phyloP scores from a whole-genome alignment of 805 yeast species.

The Peterozyma xylosa region DNA sequence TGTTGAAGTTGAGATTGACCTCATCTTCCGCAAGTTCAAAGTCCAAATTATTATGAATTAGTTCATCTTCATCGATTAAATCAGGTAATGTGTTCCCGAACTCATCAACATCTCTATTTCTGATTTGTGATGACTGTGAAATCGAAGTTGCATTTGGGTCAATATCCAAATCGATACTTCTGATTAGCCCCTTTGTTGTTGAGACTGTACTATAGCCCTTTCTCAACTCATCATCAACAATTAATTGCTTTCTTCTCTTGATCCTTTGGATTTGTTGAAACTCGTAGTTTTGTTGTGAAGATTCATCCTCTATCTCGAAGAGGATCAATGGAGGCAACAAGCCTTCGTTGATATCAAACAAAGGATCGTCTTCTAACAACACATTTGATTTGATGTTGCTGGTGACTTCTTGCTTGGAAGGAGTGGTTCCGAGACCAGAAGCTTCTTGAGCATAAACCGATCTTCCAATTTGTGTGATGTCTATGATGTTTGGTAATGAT shows the following conservation, averaged over 20 bases:
- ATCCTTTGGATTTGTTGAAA: too few species aligned
- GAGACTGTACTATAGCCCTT: too few species aligned
- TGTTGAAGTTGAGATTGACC: conserved; percentile 4
- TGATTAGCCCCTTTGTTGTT: too few species aligned
- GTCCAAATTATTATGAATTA: conserved; percentile 8
- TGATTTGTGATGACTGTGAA: conserved; percentile 5
- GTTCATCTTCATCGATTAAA: background rate
- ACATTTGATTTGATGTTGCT: background rate
- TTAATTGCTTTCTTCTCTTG: too few species aligned
- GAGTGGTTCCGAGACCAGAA: conserved; percentile 9
- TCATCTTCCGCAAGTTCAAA: conserved; percentile 14
- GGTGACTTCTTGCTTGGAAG: background rate
- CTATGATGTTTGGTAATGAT: conserved; percentile 5
- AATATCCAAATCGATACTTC: too few species aligned
- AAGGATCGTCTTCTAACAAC: conserved; percentile 28
- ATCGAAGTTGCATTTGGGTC: background rate
- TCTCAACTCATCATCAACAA: too few species aligned
- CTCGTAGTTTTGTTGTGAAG: background rate
- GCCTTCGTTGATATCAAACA: conserved; percentile 25
- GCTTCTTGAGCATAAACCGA: too few species aligned
- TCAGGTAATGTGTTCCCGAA: background rate
- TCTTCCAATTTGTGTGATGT: conserved; percentile 10
- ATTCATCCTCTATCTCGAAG: background rate
- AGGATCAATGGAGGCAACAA: conserved; percentile 17
- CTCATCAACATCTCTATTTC: conserved; percentile 7